These are phyloP conservation scores for Helotiales sp. DNA, from an alignment of 2,329 filamentous ascomycete genomes.

Conservation along the genomic window DNA sequence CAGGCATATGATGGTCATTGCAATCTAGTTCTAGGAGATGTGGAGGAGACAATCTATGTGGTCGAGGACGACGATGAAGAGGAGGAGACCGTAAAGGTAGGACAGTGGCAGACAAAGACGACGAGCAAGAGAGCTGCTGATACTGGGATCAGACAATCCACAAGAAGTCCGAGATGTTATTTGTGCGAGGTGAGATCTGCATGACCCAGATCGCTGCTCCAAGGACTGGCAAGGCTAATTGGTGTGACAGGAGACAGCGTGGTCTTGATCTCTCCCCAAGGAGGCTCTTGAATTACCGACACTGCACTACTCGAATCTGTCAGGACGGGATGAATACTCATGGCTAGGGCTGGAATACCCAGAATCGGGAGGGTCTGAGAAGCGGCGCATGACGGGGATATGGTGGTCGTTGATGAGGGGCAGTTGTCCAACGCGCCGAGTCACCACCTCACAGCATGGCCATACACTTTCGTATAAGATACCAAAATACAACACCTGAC, in stretches of 20 bases:
- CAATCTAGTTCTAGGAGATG: constrained; percentile 93
- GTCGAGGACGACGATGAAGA: constrained; percentile 86
- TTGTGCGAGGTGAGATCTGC: constrained; percentile 78
- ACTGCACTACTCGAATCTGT: neutral
- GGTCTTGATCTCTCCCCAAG: constrained; percentile 64
- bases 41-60: constrained; percentile 95
- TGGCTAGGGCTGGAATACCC: neutral
- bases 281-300: constrained; percentile 25
- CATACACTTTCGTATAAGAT: neutral
- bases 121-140: neutral
- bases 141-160: constrained; percentile 69
- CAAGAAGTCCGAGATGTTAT: constrained; percentile 98
- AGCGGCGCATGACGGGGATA: neutral
- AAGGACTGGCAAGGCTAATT: neutral
- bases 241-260: constrained; percentile 65
- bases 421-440: neutral
- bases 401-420: neutral
- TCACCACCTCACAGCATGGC: neutral
- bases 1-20: constrained; percentile 99
- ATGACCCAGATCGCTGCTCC: too few species aligned
- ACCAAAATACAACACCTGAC: constrained; percentile 1
- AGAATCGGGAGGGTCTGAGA: neutral
- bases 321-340: neutral
- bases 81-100: constrained; percentile 72
- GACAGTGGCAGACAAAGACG: constrained; percentile 24